Base-by-base conservation (phyloP, 2,329 filamentous ascomycete genomes). In the Neocatenulostroma microsporum region DNA sequence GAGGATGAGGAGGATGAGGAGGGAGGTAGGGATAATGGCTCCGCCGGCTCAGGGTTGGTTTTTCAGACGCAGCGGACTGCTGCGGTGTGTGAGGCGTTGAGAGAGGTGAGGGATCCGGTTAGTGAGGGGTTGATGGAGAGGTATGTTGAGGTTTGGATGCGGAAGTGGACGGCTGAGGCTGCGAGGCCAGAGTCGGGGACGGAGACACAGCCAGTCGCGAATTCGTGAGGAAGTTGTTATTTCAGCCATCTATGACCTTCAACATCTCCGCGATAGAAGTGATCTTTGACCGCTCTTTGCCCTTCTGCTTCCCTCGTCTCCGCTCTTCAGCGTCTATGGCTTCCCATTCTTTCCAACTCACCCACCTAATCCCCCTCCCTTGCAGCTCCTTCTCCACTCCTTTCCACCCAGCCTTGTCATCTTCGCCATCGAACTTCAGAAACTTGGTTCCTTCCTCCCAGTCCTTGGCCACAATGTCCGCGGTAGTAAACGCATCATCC, bases 401-500 rank as follows among this genome's bases (percentile, higher is more conserved):
- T 3, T 86, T 78, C 88, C 88, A 96, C 1, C 88, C 89, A 14
- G 66, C 51, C 7, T 51, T 56, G 13, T 10, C 9, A 14, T 64
- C 66, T 27, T 62, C 62, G 12, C 54, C 53, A 42, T 42, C 48
- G 41, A 30, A 51, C 49, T 57, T 49, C 6, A 61, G 49, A 37
- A 79, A 74, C 1, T 58, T 61, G 8, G 59, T 60, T 4, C 59
- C 51, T 0, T 57, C 54, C 33, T 65, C 54, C 82, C 86, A 89
- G 55, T 98, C 91, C n/a, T 74, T 65, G 1, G 75, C 75, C 44
- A 98, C 83, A 3, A 82, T 78, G 55, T 95, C 88, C 1, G 80
- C 91, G 1, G 87, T 94, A 7, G 76, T 73, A 53, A 96, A 98
- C 0, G 91, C 89, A 58, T 98, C 91, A 41, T 82, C 77, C 86